A percentile compares a stretch with the other conserved stretches of the same genome.
These are phyloP conservation scores for Leucogyrophana mollusca DNA, from an alignment of 768 basidiomycete genomes.

Conservation along the genomic window DNA sequence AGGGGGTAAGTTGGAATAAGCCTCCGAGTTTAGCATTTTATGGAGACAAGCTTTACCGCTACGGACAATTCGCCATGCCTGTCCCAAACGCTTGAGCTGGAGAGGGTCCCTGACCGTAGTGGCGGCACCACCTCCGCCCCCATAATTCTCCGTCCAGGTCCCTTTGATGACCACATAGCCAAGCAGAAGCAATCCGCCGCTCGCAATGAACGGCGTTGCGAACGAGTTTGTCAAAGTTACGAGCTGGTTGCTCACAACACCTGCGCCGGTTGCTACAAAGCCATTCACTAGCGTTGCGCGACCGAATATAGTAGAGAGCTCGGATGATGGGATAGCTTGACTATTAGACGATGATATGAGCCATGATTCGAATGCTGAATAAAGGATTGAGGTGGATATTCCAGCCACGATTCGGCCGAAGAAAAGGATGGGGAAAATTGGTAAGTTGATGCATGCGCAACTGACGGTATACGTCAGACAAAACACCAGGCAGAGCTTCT, in stretches of 20 bases:
- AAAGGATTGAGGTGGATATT: constrained; percentile 72
- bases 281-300: constrained; percentile 74
- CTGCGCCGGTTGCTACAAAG: constrained; percentile 65
- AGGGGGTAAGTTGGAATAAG: no score
- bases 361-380: constrained; percentile 79
- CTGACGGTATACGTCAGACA: constrained; percentile 63
- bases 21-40: neutral
- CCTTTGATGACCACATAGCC: constrained; percentile 56
- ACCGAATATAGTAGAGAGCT: constrained; percentile 70
- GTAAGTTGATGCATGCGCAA: constrained; percentile 58
- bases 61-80: constrained; percentile 58
- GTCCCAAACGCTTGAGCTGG: constrained; percentile 49
- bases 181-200: constrained; percentile 52
- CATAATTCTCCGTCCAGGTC: constrained; percentile 72
- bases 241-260: constrained; percentile 64
- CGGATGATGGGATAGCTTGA: constrained; percentile 48
- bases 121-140: constrained; percentile 35
- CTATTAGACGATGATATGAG: constrained; percentile 60
- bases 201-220: constrained; percentile 65
- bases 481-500: constrained; percentile 66
- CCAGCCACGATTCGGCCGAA: constrained; percentile 68
- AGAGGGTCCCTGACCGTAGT: constrained; percentile 37
- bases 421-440: constrained; percentile 57
- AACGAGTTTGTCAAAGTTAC: constrained; percentile 53
- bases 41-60: constrained; percentile 37